Conservation (phyloP, 768 basidiomycete species). For the Boletus vermiculosoides region DNA sequence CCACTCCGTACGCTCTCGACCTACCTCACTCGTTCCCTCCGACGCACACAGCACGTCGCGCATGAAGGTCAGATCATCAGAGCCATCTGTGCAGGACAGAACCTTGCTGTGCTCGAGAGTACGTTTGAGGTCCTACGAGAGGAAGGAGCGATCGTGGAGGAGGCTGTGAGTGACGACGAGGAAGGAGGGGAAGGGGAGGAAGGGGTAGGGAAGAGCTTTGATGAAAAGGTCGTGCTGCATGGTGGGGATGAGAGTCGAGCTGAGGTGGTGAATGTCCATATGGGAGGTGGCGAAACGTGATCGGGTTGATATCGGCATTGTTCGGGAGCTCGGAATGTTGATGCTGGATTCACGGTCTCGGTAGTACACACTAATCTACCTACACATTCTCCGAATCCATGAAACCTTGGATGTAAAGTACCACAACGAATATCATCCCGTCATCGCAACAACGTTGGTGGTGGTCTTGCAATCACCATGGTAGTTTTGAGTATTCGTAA, state of each 20-base stretch:
- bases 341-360: background rate
- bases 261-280: slow-evolving; percentile 20
- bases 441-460: background rate
- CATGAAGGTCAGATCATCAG: slow-evolving; percentile 79
- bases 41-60: slow-evolving; percentile 65
- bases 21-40: slow-evolving; percentile 77
- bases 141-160: slow-evolving; percentile 67
- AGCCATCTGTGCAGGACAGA: slow-evolving; percentile 74
- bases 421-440: background rate
- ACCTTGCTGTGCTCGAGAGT: slow-evolving; percentile 65
- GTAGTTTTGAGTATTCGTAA: too few species aligned
- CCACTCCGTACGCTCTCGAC: slow-evolving; percentile 67
- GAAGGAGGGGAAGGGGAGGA: slow-evolving; percentile 20
- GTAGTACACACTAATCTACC: background rate
- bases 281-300: slow-evolving; percentile 12
- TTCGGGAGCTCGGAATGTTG: background rate
- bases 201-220: slow-evolving; percentile 26
- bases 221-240: slow-evolving; percentile 45
- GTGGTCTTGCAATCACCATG: too few species aligned
- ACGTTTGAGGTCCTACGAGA: slow-evolving; percentile 59
- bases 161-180: slow-evolving; percentile 49
- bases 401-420: background rate
- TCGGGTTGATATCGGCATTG: background rate
- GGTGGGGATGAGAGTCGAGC: slow-evolving; percentile 4
- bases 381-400: background rate